These are phyloP conservation scores for Choanephora cucurbitarum DNA, from an alignment of 371 early-diverging fungal species.

Conservation along the genomic window DNA sequence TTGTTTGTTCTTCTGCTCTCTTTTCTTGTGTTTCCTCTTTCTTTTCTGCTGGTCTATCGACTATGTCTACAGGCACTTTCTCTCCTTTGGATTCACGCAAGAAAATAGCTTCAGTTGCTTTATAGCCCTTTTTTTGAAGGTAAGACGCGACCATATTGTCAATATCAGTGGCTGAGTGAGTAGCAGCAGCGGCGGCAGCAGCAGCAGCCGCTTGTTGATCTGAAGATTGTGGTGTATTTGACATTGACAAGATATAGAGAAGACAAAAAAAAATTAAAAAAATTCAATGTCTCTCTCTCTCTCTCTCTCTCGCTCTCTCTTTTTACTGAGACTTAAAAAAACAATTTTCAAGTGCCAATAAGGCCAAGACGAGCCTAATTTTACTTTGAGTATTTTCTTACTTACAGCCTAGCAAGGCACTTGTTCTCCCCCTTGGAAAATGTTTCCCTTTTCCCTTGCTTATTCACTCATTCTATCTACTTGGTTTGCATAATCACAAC, in stretches of 20 bases:
- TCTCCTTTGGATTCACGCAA: conserved; percentile 32
- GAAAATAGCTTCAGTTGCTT: conserved; percentile 33
- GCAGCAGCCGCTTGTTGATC: background rate
- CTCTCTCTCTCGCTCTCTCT: too few species aligned
- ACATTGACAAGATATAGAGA: conserved; percentile 11
- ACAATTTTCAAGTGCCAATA: too few species aligned
- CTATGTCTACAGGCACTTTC: conserved; percentile 16
- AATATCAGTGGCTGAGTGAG: conserved; percentile 24
- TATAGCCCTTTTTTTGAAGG: conserved; percentile 37
- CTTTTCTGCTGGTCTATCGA: background rate
- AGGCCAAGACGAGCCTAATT: too few species aligned
- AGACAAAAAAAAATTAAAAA: too few species aligned
- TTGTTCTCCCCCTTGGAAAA: too few species aligned
- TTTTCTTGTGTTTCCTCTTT: background rate
- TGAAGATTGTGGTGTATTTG: conserved; percentile 18
- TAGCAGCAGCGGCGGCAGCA: conserved; percentile 5
- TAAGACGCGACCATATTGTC: conserved; percentile 41
- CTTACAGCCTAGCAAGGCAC: too few species aligned
- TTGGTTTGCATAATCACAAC: too few species aligned
- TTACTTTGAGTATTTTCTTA: too few species aligned
- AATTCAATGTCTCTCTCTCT: too few species aligned
- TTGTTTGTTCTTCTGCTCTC: background rate
- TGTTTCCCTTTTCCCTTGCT: too few species aligned
- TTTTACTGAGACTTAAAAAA: too few species aligned
- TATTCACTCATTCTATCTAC: too few species aligned